These are phyloP conservation scores for Dothiorella sarmentorum DNA, from an alignment of 2,329 filamentous ascomycete species.

Conservation along the genomic window DNA sequence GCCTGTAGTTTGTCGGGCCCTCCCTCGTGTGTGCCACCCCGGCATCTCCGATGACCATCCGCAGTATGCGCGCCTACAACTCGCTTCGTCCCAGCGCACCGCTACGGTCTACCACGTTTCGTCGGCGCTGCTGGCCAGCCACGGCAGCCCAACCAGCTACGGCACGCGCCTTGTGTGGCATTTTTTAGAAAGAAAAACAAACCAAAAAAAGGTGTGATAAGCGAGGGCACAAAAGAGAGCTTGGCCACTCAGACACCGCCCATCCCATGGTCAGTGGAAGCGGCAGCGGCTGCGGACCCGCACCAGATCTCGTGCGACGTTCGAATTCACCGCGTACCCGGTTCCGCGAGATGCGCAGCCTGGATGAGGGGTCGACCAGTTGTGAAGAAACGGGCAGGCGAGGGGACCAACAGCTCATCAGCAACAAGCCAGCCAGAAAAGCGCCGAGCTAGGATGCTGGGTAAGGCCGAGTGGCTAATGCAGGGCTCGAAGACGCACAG, in stretches of 20 bases:
- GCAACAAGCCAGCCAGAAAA: not conserved
- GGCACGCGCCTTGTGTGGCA: not conserved
- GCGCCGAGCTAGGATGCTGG: not conserved
- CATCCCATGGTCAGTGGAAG: not conserved
- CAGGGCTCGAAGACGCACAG: slow-evolving; percentile 6
- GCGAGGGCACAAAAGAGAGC: not conserved
- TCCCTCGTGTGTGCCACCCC: slow-evolving; percentile 1
- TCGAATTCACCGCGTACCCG: slow-evolving; percentile 12
- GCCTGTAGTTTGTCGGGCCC: slow-evolving; percentile 1
- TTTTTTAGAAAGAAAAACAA: too few relatives aligned
- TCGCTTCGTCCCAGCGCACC: slow-evolving; percentile 9
- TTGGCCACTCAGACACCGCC: slow-evolving; percentile 6
- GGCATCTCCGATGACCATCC: not conserved
- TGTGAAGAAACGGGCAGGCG: not conserved
- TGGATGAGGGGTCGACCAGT: not conserved
- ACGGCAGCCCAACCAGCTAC: too few relatives aligned
- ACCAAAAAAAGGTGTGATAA: not conserved
- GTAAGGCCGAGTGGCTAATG: slow-evolving; percentile 10
- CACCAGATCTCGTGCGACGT: slow-evolving; percentile 16
- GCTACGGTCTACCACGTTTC: not conserved
- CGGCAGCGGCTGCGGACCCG: slow-evolving; percentile 5
- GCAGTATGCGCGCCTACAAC: not conserved
- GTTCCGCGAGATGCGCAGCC: slow-evolving; percentile 14
- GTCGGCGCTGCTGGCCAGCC: not conserved
- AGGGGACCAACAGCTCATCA: too few relatives aligned